A percentile compares a stretch with the other conserved stretches of the same genome.
Conservation (phyloP, 495 filamentous ascomycete genomes). For the Sporormia fimetaria region DNA sequence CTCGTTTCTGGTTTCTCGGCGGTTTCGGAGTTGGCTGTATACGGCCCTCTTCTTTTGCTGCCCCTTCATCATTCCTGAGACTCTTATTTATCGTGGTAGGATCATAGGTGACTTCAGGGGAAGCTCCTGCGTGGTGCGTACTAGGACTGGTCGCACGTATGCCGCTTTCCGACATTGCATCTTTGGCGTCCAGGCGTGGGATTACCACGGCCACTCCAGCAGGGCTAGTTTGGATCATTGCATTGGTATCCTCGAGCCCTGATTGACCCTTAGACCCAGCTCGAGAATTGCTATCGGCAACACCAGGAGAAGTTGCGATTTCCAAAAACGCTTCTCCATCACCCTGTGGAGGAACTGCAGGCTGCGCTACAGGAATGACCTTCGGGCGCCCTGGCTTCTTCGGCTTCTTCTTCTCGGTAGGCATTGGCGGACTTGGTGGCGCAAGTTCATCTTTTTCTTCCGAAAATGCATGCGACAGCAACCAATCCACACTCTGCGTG, state of each 20-base stretch:
- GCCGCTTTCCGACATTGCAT: neutral
- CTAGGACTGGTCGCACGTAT: neutral
- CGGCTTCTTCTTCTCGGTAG: neutral
- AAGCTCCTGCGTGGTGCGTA: too few relatives aligned
- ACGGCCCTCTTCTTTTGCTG: conserved; percentile 16
- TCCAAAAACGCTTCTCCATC: too few relatives aligned
- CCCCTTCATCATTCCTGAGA: conserved; percentile 2
- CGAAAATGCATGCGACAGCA: conserved; percentile 1
- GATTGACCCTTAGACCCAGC: too few relatives aligned
- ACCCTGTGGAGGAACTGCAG: too few relatives aligned
- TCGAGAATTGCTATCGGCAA: too few relatives aligned
- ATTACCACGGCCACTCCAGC: neutral
- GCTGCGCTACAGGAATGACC: too few relatives aligned
- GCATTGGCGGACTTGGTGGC: neutral
- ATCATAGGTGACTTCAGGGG: too few relatives aligned
- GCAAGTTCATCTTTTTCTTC: conserved; percentile 11
- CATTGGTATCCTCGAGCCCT: too few relatives aligned
- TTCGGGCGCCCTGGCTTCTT: too few relatives aligned
- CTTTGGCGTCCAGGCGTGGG: neutral
- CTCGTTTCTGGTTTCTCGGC: conserved; percentile 16
- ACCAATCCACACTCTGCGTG: conserved; percentile 11
- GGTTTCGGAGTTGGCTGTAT: neutral
- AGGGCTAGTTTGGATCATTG: too few relatives aligned
- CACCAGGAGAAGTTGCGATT: too few relatives aligned
- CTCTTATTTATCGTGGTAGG: too few relatives aligned